Base-by-base conservation (phyloP, 768 basidiomycete genomes). In the Galerina marginata region DNA sequence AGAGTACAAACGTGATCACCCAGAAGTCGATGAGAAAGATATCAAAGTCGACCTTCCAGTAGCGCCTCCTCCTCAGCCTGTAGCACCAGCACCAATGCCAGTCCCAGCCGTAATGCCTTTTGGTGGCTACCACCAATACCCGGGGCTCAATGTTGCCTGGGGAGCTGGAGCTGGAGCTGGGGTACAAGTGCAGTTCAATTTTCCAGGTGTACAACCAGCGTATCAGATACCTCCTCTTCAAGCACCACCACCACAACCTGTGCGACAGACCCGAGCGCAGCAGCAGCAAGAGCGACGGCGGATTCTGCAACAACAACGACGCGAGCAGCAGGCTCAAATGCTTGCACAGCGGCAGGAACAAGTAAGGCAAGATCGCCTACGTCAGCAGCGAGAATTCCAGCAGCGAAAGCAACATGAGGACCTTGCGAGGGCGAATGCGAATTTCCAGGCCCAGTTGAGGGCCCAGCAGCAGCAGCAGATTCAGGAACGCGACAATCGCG, bases 1-100 rank as follows among this genome's bases (percentile, higher is more conserved):
- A n/a, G 81, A 89, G 20, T 84, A 85, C 68, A 84, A 83, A 64
- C 73, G 72, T 26, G 74, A 80, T 3, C 80, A 91, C 46, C 91
- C 91, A 0, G 88, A 93, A 20, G 78, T 86, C 23, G 79, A 85
- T 42, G 83, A 85, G 15, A 75, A 81, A 15, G 81, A 79, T 26
- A 76, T 94, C 67, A 82, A 85, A 62, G 82, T 93, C 38, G 92
- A 92, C 49, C 65, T 88, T 3, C 91, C 88, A 0, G 69, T 69
- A 12, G 72, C 77, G 2, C 75, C 78, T 12, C 72, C 77, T 1
- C 46, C 70, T 36, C 57, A 47, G 11, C 45, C 40, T 25, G 20
- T 44, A 14, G 10, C 43, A 33, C 43, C 50, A 51, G n/a, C 6
- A 14, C 40, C 25, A 11, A 11, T 9, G 15, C 26, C 23, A 44